Percentiles rank a stretch among this genome's conserved stretches.
Conservation (phyloP, 2,329 filamentous ascomycete species). For the Polytolypa hystricis region DNA sequence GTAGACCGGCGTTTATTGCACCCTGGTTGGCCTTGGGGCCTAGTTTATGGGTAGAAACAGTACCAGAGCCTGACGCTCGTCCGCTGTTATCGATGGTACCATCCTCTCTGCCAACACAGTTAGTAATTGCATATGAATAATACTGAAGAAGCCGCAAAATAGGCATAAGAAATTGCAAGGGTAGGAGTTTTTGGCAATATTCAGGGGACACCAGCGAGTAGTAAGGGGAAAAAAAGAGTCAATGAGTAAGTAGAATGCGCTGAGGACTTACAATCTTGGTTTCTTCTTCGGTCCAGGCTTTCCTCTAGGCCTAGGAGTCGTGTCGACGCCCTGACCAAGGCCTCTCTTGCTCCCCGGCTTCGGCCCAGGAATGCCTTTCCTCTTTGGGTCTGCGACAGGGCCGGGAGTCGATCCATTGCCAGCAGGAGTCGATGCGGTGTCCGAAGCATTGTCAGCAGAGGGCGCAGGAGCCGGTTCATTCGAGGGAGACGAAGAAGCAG, state of each 20-base stretch:
- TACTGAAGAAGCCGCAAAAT: no score
- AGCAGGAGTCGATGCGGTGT: slow-evolving; percentile 29
- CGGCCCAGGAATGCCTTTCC: slow-evolving; percentile 62
- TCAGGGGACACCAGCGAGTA: background rate
- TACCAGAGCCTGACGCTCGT: slow-evolving; percentile 39
- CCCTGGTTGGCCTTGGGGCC: slow-evolving; percentile 95
- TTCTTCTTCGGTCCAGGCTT: slow-evolving; percentile 98
- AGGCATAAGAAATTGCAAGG: background rate
- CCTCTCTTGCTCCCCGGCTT: slow-evolving; percentile 54
- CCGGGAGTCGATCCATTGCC: slow-evolving; percentile 21
- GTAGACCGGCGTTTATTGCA: slow-evolving; percentile 91
- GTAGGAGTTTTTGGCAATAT: background rate
- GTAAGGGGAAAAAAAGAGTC: background rate
- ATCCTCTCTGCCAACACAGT: slow-evolving; percentile 36
- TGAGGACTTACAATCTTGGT: slow-evolving; percentile 66
- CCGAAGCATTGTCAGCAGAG: slow-evolving; percentile 32
- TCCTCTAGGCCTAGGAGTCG: slow-evolving; percentile 57
- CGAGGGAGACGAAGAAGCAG: slow-evolving; percentile 25
- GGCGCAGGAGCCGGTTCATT: slow-evolving; percentile 19
- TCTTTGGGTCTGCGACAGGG: slow-evolving; percentile 46
- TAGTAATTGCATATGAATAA: slow-evolving; percentile 4
- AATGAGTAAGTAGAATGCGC: background rate
- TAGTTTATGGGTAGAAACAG: slow-evolving; percentile 59
- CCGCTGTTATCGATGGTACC: slow-evolving; percentile 34
- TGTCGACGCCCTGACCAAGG: slow-evolving; percentile 43